Conservation (phyloP, 2,329 filamentous ascomycete genomes). For the Pezicula carpinea region DNA sequence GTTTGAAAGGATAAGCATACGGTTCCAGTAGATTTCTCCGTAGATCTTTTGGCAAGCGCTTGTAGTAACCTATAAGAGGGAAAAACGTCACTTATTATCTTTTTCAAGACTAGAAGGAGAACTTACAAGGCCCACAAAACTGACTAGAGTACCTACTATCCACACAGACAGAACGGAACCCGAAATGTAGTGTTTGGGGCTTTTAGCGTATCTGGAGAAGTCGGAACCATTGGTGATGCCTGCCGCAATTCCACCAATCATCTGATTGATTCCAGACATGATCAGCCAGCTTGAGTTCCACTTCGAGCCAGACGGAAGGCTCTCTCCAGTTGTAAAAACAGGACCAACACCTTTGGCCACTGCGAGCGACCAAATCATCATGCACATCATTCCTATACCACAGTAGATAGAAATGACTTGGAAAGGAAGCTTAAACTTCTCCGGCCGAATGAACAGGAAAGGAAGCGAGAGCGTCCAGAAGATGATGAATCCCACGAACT, state of each 20-base stretch:
- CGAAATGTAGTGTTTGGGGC: conserved; percentile 31
- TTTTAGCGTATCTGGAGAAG: conserved; percentile 37
- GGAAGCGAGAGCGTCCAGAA: conserved; percentile 29
- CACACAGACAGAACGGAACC: conserved; percentile 36
- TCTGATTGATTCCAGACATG: conserved; percentile 40
- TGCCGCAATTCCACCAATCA: conserved; percentile 35
- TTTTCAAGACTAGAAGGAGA: too few species aligned
- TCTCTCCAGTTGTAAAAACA: conserved; percentile 34
- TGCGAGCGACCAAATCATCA: conserved; percentile 39
- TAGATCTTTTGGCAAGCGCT: conserved; percentile 15
- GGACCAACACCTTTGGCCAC: conserved; percentile 39
- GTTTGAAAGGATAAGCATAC: conserved; percentile 40
- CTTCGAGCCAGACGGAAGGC: conserved; percentile 29
- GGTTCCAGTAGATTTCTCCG: conserved; percentile 26
- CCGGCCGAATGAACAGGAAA: conserved; percentile 42
- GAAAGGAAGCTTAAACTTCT: conserved; percentile 45
- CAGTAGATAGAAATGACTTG: conserved; percentile 38
- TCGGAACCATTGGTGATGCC: conserved; percentile 39
- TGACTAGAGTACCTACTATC: conserved; percentile 36
- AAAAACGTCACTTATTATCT: too few species aligned
- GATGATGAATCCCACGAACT: conserved; percentile 4
- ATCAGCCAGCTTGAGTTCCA: conserved; percentile 40
- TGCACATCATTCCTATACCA: conserved; percentile 40
- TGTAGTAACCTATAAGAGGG: too few species aligned
- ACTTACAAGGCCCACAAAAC: conserved; percentile 37